These are phyloP conservation scores for Fusarium chuoi DNA, from an alignment of 2,329 filamentous ascomycete species.

Conservation along the genomic window DNA sequence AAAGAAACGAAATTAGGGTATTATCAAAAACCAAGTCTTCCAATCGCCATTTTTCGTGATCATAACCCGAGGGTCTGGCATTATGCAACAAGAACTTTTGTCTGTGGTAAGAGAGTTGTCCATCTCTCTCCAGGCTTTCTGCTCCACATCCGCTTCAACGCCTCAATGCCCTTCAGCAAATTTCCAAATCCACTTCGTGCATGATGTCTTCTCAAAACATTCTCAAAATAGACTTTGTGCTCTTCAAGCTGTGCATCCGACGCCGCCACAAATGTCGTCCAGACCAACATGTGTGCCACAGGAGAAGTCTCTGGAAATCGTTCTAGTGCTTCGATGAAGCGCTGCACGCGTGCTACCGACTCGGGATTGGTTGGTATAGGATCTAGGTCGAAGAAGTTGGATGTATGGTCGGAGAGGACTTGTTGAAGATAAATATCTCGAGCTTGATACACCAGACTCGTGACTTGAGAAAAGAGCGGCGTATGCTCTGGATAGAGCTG, in stretches of 20 bases:
- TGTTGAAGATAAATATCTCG: conserved; percentile 87
- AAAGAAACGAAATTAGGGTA: conserved; percentile 7
- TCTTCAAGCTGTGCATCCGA: conserved; percentile 41
- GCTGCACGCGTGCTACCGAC: conserved; percentile 38
- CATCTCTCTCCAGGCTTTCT: conserved; percentile 38
- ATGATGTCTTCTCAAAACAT: conserved; percentile 25
- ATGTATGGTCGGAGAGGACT: conserved; percentile 48
- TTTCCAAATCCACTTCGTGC: conserved; percentile 41
- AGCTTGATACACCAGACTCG: conserved; percentile 86
- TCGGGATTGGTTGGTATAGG: neutral
- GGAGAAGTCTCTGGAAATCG: conserved; percentile 35
- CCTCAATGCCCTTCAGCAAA: conserved; percentile 36
- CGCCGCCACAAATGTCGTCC: conserved; percentile 43
- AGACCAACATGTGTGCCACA: conserved; percentile 40
- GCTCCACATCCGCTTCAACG: conserved; percentile 39
- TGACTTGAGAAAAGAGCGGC: conserved; percentile 76
- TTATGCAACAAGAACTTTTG: conserved; percentile 45
- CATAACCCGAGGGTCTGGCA: fast-evolving
- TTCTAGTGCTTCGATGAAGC: conserved; percentile 39
- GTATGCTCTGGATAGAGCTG: conserved; percentile 82
- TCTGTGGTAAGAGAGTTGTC: conserved; percentile 40
- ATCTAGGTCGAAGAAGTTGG: conserved; percentile 13
- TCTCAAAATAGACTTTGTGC: conserved; percentile 41
- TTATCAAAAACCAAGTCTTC: neutral
- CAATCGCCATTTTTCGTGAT: neutral